phyloP scores from a whole-genome alignment of 768 basidiomycete species.

The Boletus rufocinnamomeus region DNA sequence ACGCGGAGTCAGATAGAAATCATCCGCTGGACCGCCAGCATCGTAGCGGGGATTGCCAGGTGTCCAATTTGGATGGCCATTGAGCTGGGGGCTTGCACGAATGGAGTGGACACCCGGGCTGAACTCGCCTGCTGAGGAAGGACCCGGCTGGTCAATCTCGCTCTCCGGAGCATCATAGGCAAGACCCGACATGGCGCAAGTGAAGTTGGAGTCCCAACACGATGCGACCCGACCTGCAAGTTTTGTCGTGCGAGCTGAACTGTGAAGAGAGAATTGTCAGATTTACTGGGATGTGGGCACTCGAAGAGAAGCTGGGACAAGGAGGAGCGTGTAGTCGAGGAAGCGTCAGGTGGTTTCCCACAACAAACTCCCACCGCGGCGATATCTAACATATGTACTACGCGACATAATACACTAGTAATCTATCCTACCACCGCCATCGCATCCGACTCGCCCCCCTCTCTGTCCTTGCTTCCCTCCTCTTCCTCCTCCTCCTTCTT shows the following conservation, averaged over 20 bases:
- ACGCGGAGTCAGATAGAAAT: slow-evolving; percentile 27
- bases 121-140: slow-evolving; percentile 6
- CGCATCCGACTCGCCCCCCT: slow-evolving; percentile 7
- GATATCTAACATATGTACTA: background rate
- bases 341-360: slow-evolving; percentile 18
- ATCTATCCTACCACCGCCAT: slow-evolving; percentile 24
- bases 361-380: background rate
- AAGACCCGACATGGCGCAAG: slow-evolving; percentile 30
- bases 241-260: background rate
- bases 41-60: slow-evolving; percentile 7
- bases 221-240: slow-evolving; percentile 1
- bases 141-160: slow-evolving; percentile 9
- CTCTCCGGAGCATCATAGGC: slow-evolving; percentile 32
- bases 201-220: background rate
- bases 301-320: background rate
- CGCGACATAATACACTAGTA: slow-evolving; percentile 1
- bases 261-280: background rate
- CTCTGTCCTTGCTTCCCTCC: slow-evolving; percentile 1
- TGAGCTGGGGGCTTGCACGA: slow-evolving; percentile 2
- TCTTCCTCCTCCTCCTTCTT: slow-evolving; percentile 8
- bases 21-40: slow-evolving; percentile 9
- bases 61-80: slow-evolving; percentile 10
- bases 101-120: slow-evolving; percentile 5
- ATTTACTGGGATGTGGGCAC: background rate
- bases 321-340: background rate